Conservation (phyloP, 768 basidiomycete species). For the Tylopilus plumbeoviolaceoides region DNA sequence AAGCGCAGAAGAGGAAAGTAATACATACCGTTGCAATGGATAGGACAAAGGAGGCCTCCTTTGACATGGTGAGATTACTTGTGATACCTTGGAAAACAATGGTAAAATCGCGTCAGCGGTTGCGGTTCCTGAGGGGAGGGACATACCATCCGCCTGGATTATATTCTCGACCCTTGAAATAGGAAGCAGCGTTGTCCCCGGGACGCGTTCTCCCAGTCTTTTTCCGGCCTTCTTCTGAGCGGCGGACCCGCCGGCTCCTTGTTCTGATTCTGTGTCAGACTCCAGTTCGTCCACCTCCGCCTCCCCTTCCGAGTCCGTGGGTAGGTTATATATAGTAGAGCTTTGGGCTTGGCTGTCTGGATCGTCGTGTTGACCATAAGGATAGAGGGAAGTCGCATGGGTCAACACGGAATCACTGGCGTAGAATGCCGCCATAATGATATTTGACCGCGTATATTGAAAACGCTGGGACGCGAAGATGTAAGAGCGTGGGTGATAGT, state of each 20-base stretch:
- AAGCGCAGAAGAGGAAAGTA: neutral
- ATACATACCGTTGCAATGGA: conserved; percentile 68
- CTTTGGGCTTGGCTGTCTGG: conserved; percentile 20
- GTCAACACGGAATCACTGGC: conserved; percentile 25
- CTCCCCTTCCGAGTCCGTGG: conserved; percentile 33
- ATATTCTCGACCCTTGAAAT: conserved; percentile 68
- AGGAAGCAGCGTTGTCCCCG: conserved; percentile 68
- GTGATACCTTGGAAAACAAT: conserved; percentile 44
- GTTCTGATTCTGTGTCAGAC: conserved; percentile 31
- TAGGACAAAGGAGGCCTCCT: conserved; percentile 69
- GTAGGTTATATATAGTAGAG: conserved; percentile 30
- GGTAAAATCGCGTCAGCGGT: conserved; percentile 15
- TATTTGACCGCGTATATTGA: conserved; percentile 9
- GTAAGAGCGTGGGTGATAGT: neutral
- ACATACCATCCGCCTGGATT: conserved; percentile 71
- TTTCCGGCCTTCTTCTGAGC: conserved; percentile 28
- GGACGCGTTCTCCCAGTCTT: conserved; percentile 41
- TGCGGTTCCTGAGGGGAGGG: conserved; percentile 6
- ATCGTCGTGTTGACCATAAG: conserved; percentile 27
- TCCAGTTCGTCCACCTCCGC: conserved; percentile 34
- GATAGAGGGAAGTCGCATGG: conserved; percentile 31
- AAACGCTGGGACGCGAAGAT: conserved; percentile 8
- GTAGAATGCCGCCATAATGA: conserved; percentile 31
- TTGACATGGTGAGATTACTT: conserved; percentile 63
- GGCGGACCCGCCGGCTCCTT: conserved; percentile 22